phyloP scores from a whole-genome alignment of 192 early-diverging fungal genomes.

The Jimgerdemannia flammicorona region DNA sequence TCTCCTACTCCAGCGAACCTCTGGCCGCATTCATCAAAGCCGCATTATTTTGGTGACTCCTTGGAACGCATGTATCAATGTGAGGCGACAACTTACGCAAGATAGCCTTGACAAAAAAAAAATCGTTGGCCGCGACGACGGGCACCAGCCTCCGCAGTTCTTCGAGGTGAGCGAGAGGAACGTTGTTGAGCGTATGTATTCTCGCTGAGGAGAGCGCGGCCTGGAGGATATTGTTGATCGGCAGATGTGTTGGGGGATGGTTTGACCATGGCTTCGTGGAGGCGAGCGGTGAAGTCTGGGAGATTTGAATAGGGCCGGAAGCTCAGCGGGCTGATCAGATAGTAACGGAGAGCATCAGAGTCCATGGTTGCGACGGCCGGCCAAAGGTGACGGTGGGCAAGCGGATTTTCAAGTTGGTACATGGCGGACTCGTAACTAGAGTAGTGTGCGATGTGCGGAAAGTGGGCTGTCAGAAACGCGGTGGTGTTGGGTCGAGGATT shows the following conservation, averaged over 20 bases:
- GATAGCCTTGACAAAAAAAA: background rate
- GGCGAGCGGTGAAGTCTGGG: background rate
- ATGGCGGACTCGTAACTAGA: background rate
- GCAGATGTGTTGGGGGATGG: too few relatives aligned
- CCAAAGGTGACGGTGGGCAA: background rate
- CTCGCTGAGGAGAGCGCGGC: background rate
- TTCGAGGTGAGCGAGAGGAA: background rate
- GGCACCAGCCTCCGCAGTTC: background rate
- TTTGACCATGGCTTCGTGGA: background rate
- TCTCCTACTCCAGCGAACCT: background rate
- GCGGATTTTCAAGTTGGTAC: too few relatives aligned
- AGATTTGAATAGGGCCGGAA: background rate
- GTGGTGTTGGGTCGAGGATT: background rate
- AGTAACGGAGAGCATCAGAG: too few relatives aligned
- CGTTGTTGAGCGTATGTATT: background rate
- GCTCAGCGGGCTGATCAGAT: background rate
- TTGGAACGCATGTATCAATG: background rate
- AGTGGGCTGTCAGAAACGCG: background rate
- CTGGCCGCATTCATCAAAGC: too few relatives aligned
- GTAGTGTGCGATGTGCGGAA: background rate
- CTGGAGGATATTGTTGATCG: background rate
- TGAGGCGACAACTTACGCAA: background rate
- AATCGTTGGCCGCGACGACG: background rate
- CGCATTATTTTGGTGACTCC: too few relatives aligned
- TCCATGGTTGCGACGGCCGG: background rate